Percentiles rank a stretch among this genome's conserved stretches.
These are phyloP conservation scores for Thermomucor indicae-seudaticae DNA, from an alignment of 371 early-diverging fungal genomes.

Conservation along the genomic window DNA sequence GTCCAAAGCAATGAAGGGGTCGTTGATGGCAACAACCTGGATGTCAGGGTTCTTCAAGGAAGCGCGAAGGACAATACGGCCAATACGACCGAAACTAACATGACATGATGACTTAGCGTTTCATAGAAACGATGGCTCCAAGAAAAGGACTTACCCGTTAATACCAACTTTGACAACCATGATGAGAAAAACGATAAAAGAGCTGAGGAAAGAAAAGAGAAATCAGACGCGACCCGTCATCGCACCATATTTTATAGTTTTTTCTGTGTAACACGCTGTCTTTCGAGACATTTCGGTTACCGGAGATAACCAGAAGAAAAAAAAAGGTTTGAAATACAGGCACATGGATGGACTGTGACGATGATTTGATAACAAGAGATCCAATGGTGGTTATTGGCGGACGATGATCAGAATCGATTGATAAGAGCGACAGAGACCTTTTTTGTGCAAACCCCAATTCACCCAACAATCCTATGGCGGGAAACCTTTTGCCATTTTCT, in stretches of 20 bases:
- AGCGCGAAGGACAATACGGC: conserved; percentile 97
- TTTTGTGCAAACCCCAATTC: no score
- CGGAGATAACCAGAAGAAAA: neutral
- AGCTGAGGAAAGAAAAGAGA: conserved; percentile 10
- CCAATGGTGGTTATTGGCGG: no score
- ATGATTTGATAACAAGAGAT: no score
- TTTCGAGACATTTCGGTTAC: neutral
- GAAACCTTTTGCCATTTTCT: no score
- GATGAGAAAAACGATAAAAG: conserved; percentile 9
- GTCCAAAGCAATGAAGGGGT: conserved; percentile 95
- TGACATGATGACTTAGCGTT: neutral
- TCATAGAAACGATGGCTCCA: neutral
- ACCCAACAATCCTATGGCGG: no score
- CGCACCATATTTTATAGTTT: conserved; percentile 12
- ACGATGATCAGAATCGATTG: no score
- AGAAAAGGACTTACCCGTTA: conserved; percentile 78
- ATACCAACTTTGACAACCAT: conserved; percentile 82
- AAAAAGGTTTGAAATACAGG: no score
- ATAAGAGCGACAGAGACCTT: no score
- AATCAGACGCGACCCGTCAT: neutral
- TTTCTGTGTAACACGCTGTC: neutral
- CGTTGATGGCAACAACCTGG: conserved; percentile 95
- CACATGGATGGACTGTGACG: no score
- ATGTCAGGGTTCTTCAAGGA: conserved; percentile 73
- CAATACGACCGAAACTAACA: conserved; percentile 93